A percentile compares a stretch with the other conserved stretches of the same genome.
Evolutionary conservation across 2,329 filamentous ascomycete species (phyloP).

Genomic region (Diaporthe amygdali): DNA sequence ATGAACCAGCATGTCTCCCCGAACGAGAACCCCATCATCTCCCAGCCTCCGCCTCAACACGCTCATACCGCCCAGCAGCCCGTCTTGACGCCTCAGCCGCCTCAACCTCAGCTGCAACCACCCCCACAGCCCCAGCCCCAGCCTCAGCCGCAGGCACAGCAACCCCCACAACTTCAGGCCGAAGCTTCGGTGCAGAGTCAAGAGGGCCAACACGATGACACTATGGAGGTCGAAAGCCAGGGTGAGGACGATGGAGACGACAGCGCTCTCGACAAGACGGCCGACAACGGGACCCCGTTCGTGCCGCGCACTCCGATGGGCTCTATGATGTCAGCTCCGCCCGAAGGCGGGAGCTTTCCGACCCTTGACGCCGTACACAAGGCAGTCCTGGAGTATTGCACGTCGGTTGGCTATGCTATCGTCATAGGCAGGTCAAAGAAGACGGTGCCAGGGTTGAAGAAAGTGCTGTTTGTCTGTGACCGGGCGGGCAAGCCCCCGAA

Average conservation of each 20-base stretch:
- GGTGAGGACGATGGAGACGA: slow-evolving; percentile 51
- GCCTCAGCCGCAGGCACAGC: slow-evolving; percentile 24
- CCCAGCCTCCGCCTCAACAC: slow-evolving; percentile 42
- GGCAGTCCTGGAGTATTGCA: slow-evolving; percentile 68
- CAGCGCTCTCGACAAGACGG: slow-evolving; percentile 52
- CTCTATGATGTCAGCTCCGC: slow-evolving; percentile 65
- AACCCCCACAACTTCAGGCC: slow-evolving; percentile 30
- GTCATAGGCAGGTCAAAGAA: slow-evolving; percentile 73
- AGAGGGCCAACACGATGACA: slow-evolving; percentile 50
- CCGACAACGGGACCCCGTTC: slow-evolving; percentile 53
- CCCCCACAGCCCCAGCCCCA: slow-evolving; percentile 27
- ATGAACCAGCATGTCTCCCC: slow-evolving; percentile 47
- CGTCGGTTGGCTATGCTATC: slow-evolving; percentile 70
- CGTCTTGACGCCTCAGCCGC: slow-evolving; percentile 26
- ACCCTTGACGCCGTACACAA: slow-evolving; percentile 70
- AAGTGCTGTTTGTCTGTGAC: slow-evolving; percentile 71
- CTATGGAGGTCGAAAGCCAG: slow-evolving; percentile 59
- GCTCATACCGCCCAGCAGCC: slow-evolving; percentile 27
- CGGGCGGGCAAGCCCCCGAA: slow-evolving; percentile 67
- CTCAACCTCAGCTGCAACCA: slow-evolving; percentile 26
- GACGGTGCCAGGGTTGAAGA: slow-evolving; percentile 69
- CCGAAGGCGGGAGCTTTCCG: slow-evolving; percentile 67
- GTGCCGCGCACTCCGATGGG: slow-evolving; percentile 62
- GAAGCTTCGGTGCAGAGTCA: slow-evolving; percentile 37
- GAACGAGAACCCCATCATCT: slow-evolving; percentile 46